Conservation (phyloP, 805 yeast genomes). For the Schwanniomyces vanrijiae region DNA sequence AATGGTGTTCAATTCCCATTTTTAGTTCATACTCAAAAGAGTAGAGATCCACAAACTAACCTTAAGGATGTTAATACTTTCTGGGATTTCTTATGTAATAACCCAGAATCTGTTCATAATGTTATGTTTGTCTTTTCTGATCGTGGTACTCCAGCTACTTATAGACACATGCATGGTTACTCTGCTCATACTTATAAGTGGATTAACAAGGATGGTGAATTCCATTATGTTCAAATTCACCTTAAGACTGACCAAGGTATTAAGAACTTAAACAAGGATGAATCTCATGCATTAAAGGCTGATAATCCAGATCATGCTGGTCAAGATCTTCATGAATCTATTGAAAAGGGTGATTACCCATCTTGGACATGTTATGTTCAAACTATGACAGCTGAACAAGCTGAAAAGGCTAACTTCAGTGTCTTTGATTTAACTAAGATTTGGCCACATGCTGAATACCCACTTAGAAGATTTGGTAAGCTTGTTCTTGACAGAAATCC, state of each 20-base stretch:
- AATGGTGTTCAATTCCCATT: constrained; percentile 86
- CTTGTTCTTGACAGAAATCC: too few relatives aligned
- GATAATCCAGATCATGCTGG: constrained; percentile 81
- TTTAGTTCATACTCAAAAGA: constrained; percentile 86
- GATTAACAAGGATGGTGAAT: constrained; percentile 71
- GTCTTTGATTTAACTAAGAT: constrained; percentile 90
- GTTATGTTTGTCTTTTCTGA: constrained; percentile 71
- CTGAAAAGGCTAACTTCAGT: constrained; percentile 70
- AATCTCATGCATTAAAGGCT: constrained; percentile 67
- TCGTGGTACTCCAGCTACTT: constrained; percentile 78
- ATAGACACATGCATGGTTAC: constrained; percentile 79
- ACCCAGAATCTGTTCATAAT: constrained; percentile 76
- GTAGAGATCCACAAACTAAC: constrained; percentile 79
- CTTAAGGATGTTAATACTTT: constrained; percentile 80
- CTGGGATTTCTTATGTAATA: constrained; percentile 78
- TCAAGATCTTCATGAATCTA: constrained; percentile 74
- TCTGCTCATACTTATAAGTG: constrained; percentile 85
- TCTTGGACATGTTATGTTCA: constrained; percentile 85
- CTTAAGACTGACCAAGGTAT: constrained; percentile 64
- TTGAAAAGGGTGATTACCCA: constrained; percentile 75
- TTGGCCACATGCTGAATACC: constrained; percentile 87
- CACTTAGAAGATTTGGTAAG: constrained; percentile 79
- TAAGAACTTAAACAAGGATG: constrained; percentile 54
- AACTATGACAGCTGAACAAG: constrained; percentile 82
- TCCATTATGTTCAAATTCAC: constrained; percentile 79